Conservation (phyloP, 805 yeast species). For the Wickerhamiella sorbophila region DNA sequence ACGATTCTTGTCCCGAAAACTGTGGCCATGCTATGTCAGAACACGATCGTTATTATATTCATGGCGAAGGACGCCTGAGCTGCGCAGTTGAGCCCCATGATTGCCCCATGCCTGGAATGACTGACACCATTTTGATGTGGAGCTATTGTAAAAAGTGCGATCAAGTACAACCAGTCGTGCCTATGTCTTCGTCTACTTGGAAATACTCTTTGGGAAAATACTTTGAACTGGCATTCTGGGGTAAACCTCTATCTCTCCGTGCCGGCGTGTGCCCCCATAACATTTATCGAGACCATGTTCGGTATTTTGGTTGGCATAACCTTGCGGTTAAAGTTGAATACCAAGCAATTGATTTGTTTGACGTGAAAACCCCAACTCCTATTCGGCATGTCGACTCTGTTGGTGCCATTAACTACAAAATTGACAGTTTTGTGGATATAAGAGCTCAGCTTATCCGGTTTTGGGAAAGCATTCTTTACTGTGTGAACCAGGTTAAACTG, state of each 20-base stretch:
- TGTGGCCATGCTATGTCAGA: constrained; percentile 59
- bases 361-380: constrained; percentile 62
- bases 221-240: constrained; percentile 74
- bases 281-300: constrained; percentile 63
- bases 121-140: constrained; percentile 75
- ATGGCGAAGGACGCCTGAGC: constrained; percentile 72
- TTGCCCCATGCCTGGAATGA: constrained; percentile 42
- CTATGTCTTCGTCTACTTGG: constrained; percentile 79
- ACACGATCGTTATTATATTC: constrained; percentile 79
- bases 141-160: constrained; percentile 75
- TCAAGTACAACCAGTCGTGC: constrained; percentile 56
- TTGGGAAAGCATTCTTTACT: constrained; percentile 54
- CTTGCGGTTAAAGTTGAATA: constrained; percentile 68
- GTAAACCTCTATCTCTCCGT: constrained; percentile 37
- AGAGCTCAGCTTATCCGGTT: constrained; percentile 40
- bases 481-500: constrained; percentile 65
- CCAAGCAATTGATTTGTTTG: constrained; percentile 59
- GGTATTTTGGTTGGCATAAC: constrained; percentile 73
- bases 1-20: constrained; percentile 58
- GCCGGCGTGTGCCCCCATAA: constrained; percentile 69
- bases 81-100: constrained; percentile 52
- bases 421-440: constrained; percentile 44
- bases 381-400: constrained; percentile 59
- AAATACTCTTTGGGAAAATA: constrained; percentile 88
- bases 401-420: constrained; percentile 51